Evolutionary conservation across 805 yeast genomes (phyloP).

Genomic region (Lipomyces kockii): DNA sequence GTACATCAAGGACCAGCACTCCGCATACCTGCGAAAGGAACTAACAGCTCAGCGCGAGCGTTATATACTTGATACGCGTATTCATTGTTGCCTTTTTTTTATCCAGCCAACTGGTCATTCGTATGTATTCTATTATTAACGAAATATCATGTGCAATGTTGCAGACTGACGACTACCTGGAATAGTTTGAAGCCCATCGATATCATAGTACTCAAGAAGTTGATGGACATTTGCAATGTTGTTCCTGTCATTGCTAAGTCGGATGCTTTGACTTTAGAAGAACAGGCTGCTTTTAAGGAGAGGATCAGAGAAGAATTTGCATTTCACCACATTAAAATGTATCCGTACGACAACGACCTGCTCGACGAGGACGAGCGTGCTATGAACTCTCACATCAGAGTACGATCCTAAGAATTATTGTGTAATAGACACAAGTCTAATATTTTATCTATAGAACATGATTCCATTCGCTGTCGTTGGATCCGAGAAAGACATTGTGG

Average conservation of each 20-base stretch:
- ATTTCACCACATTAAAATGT: conserved; percentile 72
- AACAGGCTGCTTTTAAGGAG: conserved; percentile 78
- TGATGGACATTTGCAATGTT: conserved; percentile 88
- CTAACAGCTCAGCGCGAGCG: conserved; percentile 78
- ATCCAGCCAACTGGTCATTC: conserved; percentile 80
- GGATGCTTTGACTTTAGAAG: conserved; percentile 85
- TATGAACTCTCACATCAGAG: conserved; percentile 64
- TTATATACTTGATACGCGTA: conserved; percentile 81
- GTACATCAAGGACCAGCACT: conserved; percentile 85
- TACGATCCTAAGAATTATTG: conserved; percentile 59
- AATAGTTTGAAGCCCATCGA: conserved; percentile 81
- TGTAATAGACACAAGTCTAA: not conserved
- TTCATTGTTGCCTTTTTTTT: conserved; percentile 90
- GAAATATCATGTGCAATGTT: not conserved
- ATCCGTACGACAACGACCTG: conserved; percentile 72
- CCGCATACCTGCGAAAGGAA: conserved; percentile 86
- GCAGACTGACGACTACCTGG: not conserved
- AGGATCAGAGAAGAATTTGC: conserved; percentile 68
- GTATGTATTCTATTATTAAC: conserved; percentile 14
- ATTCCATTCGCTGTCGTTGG: conserved; percentile 96
- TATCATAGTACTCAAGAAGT: conserved; percentile 76
- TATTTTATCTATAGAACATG: conserved; percentile 30
- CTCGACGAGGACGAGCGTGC: conserved; percentile 47
- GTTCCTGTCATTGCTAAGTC: conserved; percentile 95
- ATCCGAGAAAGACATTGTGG: conserved; percentile 73